Conservation (phyloP, 306 rosid species). For the Morella rubra region DNA sequence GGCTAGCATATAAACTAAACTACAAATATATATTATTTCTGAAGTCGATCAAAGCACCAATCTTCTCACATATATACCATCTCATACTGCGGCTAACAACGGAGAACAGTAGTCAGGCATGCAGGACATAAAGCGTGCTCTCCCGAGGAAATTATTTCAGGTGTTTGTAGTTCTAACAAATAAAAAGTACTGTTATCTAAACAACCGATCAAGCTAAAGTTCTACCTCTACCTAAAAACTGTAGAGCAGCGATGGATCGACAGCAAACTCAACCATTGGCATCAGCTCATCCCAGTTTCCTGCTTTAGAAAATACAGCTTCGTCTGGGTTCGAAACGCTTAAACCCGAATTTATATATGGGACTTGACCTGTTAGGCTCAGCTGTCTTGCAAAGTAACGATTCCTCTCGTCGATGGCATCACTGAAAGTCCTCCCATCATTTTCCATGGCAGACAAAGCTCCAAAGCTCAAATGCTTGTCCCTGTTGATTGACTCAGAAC, state of each 20-base stretch:
- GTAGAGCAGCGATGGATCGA: neutral
- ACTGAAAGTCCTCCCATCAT: neutral
- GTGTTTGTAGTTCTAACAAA: no score
- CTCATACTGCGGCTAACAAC: no score
- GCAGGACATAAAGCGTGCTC: no score
- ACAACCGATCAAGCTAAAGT: neutral
- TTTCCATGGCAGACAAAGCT: neutral
- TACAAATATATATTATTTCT: no score
- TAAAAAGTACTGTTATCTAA: no score
- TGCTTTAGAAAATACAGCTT: neutral
- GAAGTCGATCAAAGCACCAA: no score
- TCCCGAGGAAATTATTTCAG: no score
- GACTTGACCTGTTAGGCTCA: neutral
- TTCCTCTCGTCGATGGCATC: neutral
- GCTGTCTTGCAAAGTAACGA: neutral
- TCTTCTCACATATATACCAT: no score
- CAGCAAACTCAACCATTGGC: neutral
- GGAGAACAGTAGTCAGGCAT: no score
- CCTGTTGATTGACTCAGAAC: neutral
- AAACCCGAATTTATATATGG: neutral
- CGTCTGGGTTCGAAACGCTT: neutral
- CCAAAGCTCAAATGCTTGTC: neutral
- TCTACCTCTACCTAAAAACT: neutral
- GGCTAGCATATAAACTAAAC: no score
- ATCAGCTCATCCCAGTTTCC: slow-evolving; percentile 10